Evolutionary conservation across 23 red algal species (phyloP), one percentile per base, ranked within the genome.

Genomic region (Chondrus crispus): DNA sequence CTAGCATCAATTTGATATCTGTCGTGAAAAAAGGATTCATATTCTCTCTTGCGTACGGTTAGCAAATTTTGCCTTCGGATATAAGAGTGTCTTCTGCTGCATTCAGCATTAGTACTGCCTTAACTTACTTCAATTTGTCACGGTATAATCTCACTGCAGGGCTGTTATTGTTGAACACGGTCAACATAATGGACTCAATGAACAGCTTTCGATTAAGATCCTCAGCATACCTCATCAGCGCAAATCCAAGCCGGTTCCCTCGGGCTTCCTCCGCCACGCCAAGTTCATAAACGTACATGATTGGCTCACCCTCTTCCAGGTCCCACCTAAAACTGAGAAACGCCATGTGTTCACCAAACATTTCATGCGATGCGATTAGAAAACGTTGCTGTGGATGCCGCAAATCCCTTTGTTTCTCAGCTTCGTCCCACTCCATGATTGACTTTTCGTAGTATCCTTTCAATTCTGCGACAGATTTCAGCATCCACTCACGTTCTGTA

Each of bases 231-330:
- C 43, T 40, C 85, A 89, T 89, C 37, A 89, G 69, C 29, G 85
- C 85, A 48, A 39, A 50, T 9, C 68, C 85, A 20, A 89, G 5
- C 22, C 50, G 45, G 6, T 50, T 68, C 43, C 70, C 24, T 35
- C 85, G 68, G 36, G n/a, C 20, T 0, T 35, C 40, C 11, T 49
- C 69, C 36, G 16, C 42, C 22, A 89, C 70, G 32, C 58, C 75
- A n/a, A 89, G 68, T 47, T 89, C 85, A 41, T 89, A 89, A 3
- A 89, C 70, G 26, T 89, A 89, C 85, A 89, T 89, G 51, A 89
- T 68, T 33, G 85, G n/a, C 33, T 68, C 42, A 2, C 54, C 32
- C 30, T 89, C 69, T 22, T 89, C 85, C 12, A 89, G n/a, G 42
- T 79, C 70, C 85, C 85, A 89, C 12, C 85, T 68, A n/a, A 76